These are phyloP conservation scores for Paxillus involutus DNA, from an alignment of 768 basidiomycete species.

Conservation along the genomic window DNA sequence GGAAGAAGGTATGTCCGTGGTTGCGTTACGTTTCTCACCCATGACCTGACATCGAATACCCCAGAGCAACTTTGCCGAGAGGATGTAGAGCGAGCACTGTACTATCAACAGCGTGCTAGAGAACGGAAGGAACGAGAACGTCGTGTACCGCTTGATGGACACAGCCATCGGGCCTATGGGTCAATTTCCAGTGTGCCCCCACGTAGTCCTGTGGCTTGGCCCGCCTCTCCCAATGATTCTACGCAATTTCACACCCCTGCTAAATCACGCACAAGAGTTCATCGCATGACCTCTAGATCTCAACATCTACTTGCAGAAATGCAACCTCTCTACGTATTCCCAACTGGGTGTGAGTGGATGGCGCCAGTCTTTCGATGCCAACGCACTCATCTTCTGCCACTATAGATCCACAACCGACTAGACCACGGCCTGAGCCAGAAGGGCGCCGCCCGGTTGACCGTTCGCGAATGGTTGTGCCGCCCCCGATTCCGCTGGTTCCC, in stretches of 20 bases:
- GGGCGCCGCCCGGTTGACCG: background rate
- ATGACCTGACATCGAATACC: background rate
- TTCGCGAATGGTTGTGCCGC: background rate
- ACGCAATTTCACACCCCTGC: background rate
- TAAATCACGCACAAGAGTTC: background rate
- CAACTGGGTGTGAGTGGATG: constrained; percentile 5
- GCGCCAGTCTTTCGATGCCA: background rate
- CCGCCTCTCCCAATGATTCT: background rate
- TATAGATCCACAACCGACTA: constrained; percentile 5
- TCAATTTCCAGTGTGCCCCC: background rate
- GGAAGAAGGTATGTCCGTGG: constrained; percentile 8
- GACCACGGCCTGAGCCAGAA: background rate
- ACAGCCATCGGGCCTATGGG: background rate
- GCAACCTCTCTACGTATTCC: background rate
- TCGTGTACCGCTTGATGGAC: background rate
- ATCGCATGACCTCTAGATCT: background rate
- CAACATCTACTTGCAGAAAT: background rate
- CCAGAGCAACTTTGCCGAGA: constrained; percentile 3
- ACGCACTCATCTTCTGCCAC: background rate
- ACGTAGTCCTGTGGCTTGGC: background rate
- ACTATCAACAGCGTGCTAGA: background rate
- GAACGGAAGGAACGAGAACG: constrained; percentile 3
- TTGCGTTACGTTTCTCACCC: background rate
- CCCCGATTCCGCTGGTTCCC: constrained; percentile 1
- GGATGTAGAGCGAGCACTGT: background rate